Percentiles rank a stretch among this genome's conserved stretches.
Evolutionary conservation across 1,284 basidiomycete genomes (phyloP).

Genomic region (Volvariella volvacea): DNA sequence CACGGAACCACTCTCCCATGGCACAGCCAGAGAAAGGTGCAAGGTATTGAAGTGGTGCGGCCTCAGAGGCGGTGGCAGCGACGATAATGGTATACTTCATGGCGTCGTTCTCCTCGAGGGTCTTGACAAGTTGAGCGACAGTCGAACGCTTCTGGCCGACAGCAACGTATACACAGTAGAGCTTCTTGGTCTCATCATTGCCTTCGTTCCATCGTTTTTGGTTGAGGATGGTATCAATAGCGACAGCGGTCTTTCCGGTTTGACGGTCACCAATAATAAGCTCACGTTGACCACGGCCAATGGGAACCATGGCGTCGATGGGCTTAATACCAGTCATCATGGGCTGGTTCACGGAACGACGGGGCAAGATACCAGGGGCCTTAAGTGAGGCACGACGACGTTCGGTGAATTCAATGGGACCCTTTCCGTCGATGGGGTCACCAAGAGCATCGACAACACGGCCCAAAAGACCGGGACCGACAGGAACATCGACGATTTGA

Average conservation of each 20-base stretch:
- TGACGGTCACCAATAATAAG: conserved; percentile 99
- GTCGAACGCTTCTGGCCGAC: conserved; percentile 99
- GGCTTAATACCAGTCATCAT: conserved; percentile 99
- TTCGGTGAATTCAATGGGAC: conserved; percentile 89
- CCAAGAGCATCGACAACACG: conserved; percentile 99
- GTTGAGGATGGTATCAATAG: conserved; percentile 99
- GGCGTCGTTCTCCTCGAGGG: conserved; percentile 98
- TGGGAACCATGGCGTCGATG: conserved; percentile 99
- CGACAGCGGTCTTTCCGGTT: conserved; percentile 98
- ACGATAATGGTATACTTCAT: conserved; percentile 99
- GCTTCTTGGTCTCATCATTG: conserved; percentile 93
- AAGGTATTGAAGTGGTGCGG: conserved; percentile 97
- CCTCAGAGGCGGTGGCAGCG: conserved; percentile 97
- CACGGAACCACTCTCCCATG: conserved; percentile 99
- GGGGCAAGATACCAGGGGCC: conserved; percentile 97
- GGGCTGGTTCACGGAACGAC: conserved; percentile 99
- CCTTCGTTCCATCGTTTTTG: conserved; percentile 99
- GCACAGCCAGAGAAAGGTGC: conserved; percentile 99
- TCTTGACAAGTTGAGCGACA: conserved; percentile 98
- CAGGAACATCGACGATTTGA: conserved; percentile 99
- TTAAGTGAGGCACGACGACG: conserved; percentile 96
- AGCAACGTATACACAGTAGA: conserved; percentile 99
- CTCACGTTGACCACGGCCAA: conserved; percentile 99
- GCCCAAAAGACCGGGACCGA: conserved; percentile 92
- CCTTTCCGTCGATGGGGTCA: conserved; percentile 99